Evolutionary conservation across 23 red algal genomes (phyloP).

Genomic region (Chondrus crispus): DNA sequence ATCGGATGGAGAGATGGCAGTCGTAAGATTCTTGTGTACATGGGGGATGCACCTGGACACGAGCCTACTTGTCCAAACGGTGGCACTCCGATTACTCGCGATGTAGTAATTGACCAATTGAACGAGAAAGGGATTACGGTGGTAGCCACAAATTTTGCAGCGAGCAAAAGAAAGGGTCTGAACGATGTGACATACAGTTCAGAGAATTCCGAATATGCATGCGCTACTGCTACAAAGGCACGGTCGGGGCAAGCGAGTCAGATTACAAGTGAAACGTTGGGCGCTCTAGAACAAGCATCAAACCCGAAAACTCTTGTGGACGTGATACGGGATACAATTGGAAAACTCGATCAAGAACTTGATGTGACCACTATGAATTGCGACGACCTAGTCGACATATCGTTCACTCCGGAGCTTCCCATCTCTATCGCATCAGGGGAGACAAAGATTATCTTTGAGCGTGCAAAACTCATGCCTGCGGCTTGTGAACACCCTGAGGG

Average conservation of each 20-base stretch:
- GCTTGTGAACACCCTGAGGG: neutral
- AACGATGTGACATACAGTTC: neutral
- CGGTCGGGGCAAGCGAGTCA: neutral
- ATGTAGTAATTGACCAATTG: neutral
- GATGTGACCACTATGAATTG: neutral
- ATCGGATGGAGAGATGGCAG: slow-evolving; percentile 39
- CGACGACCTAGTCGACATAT: neutral
- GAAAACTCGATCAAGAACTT: neutral
- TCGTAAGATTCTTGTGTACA: slow-evolving; percentile 12
- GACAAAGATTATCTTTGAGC: neutral
- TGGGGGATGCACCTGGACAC: slow-evolving; percentile 39
- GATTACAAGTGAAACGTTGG: slow-evolving; percentile 3
- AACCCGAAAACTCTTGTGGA: neutral
- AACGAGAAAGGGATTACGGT: slow-evolving; percentile 6
- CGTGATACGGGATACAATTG: neutral
- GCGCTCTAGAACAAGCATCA: neutral
- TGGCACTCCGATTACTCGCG: neutral
- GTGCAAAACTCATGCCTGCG: neutral
- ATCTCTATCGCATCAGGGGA: neutral
- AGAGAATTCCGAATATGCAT: neutral
- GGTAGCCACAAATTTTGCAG: slow-evolving; percentile 22
- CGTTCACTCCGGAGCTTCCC: neutral
- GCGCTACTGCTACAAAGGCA: neutral
- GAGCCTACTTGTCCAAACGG: slow-evolving; percentile 32
- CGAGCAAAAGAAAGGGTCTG: neutral